Evolutionary conservation across 2,329 filamentous ascomycete species (phyloP), one percentile per base, ranked within the genome.

Genomic region (Fusarium drepaniforme): DNA sequence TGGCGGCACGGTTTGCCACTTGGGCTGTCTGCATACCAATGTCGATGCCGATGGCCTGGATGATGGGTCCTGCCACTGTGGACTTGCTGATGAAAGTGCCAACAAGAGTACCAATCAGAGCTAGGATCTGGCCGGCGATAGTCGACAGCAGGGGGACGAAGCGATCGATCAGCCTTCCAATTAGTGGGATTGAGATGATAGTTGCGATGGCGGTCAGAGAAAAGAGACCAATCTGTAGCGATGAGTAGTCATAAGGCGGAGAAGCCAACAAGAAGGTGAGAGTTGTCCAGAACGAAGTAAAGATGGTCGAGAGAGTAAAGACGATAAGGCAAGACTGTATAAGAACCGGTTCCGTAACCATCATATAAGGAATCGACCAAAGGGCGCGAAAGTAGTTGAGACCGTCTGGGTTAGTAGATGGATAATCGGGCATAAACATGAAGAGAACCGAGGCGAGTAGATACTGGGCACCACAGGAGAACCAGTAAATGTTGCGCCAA

Each of bases 401-500:
- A 0, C 90, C 90, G 2, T 85, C 83, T 0, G 90, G 91, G 79
- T 95, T 96, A 5, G 93, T 93, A 2, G 90, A 88, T 0, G 94
- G 94, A 75, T 97, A 97, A 80, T 96, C 93, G 0, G 94, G 94
- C 92, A 97, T 93, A 82, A 91, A 94, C 53, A 91, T 80, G 85
- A 90, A 96, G 8, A 96, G 88, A 0, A 92, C 83, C 8, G 85
- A 74, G 66, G 92, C 88, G 71, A 96, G 91, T 11, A 90, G 79
- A 77, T 90, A 92, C 82, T 97, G 94, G 0, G 94, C 84, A 0
- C 87, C 93, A 7, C 96, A 89, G 0, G 93, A 89, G 70, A 96
- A 86, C 93, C 93, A 96, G 85, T 95, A 97, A 9, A 96, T 91
- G 68, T 90, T 90, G 28, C 94, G 88, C 94, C 94, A 97, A 72